A percentile compares a stretch with the other conserved stretches of the same genome.
phyloP scores from a whole-genome alignment of 176 grass and related monocot species.

The Saccharum spontaneum region DNA sequence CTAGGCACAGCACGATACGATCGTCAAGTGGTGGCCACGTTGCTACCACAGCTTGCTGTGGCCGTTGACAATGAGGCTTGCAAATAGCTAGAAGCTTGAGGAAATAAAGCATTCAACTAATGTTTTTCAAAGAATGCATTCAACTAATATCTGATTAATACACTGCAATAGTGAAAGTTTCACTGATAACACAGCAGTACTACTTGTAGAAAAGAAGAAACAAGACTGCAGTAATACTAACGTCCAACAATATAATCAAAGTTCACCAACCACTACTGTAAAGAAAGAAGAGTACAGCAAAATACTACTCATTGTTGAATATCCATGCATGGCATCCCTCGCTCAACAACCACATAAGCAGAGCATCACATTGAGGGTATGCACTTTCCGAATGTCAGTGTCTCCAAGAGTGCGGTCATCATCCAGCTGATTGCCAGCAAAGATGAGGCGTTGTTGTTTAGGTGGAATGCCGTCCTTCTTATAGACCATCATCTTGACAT shows the following conservation, averaged over 20 bases:
- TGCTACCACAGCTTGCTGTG: too few relatives aligned
- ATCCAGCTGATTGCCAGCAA: too few relatives aligned
- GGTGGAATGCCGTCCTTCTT: not conserved
- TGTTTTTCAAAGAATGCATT: not conserved
- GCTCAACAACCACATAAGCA: conserved; percentile 1
- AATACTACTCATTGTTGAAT: not conserved
- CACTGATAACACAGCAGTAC: not conserved
- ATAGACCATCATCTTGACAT: not conserved
- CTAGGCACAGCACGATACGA: too few relatives aligned
- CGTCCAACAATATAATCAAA: too few relatives aligned
- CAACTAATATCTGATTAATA: not conserved
- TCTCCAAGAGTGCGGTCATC: not conserved
- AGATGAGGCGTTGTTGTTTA: not conserved
- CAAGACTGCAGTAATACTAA: not conserved
- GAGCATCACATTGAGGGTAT: not conserved
- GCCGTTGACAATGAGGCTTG: too few relatives aligned
- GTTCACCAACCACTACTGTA: too few relatives aligned
- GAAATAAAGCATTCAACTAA: too few relatives aligned
- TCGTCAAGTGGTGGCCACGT: too few relatives aligned
- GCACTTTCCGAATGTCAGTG: not conserved
- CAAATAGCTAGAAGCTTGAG: too few relatives aligned
- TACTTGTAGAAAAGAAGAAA: not conserved
- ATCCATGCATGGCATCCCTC: not conserved
- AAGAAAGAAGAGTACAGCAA: not conserved
- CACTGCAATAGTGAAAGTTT: not conserved